Conservation (phyloP, 495 filamentous ascomycete genomes). For the Coniosporium apollinis region DNA sequence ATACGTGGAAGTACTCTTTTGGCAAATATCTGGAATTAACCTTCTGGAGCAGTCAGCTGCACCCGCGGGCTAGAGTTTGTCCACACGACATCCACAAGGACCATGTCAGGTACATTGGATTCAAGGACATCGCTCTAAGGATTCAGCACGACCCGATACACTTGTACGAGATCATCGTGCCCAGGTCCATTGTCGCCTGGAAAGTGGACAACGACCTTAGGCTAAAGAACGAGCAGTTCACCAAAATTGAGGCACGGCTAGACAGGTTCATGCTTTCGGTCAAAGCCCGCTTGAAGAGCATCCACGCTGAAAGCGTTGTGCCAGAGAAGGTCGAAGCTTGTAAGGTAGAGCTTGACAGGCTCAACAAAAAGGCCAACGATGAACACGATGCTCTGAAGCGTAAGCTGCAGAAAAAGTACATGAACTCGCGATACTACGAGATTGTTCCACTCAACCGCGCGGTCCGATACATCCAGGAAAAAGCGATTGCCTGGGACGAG, state of each 20-base stretch:
- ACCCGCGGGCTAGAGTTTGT: constrained; percentile 65
- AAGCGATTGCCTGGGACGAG: constrained; percentile 83
- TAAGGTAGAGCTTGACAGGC: constrained; percentile 57
- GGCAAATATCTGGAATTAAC: constrained; percentile 93
- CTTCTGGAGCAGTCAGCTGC: constrained; percentile 81
- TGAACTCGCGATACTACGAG: constrained; percentile 87
- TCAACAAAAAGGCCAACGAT: constrained; percentile 60
- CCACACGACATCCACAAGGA: constrained; percentile 85
- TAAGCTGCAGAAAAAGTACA: constrained; percentile 78
- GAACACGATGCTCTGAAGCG: constrained; percentile 56
- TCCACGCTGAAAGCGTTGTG: constrained; percentile 78
- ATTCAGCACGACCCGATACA: constrained; percentile 87
- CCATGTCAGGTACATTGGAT: constrained; percentile 83
- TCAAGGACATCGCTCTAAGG: constrained; percentile 65
- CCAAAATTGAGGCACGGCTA: constrained; percentile 59
- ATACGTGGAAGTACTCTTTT: constrained; percentile 97
- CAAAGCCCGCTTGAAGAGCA: constrained; percentile 62
- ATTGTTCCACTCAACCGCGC: constrained; percentile 83
- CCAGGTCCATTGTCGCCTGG: constrained; percentile 79
- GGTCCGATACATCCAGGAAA: constrained; percentile 77
- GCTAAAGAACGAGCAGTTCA: constrained; percentile 82
- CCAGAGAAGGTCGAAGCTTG: constrained; percentile 70
- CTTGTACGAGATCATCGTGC: constrained; percentile 89
- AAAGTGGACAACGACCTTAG: constrained; percentile 86
- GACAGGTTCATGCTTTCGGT: constrained; percentile 77